Percentiles rank a stretch among this genome's conserved stretches.
These are phyloP conservation scores for Colletotrichum sp. DNA, from an alignment of 2,329 filamentous ascomycete species.

Conservation along the genomic window DNA sequence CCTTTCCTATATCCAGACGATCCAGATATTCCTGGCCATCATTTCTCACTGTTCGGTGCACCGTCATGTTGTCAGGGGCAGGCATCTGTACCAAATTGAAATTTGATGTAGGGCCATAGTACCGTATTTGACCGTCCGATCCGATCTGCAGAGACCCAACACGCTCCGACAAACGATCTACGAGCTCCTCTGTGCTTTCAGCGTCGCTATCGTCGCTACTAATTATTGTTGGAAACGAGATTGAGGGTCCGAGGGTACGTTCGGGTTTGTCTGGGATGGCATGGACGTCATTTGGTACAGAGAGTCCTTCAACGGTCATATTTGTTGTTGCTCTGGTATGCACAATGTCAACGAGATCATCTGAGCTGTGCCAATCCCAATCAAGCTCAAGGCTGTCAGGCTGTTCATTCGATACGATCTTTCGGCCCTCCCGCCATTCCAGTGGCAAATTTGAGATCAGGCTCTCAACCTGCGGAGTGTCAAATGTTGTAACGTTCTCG, in stretches of 20 bases:
- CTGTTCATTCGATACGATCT: neutral
- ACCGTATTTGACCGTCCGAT: conserved; percentile 23
- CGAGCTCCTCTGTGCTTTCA: conserved; percentile 16
- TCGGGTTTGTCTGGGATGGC: neutral
- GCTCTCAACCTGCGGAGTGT: neutral
- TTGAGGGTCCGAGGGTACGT: neutral
- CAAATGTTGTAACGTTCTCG: neutral
- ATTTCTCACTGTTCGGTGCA: conserved; percentile 28
- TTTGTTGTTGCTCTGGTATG: neutral
- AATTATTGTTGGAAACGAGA: neutral
- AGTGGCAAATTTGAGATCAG: neutral
- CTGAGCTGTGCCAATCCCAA: neutral
- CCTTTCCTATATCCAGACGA: conserved; percentile 23
- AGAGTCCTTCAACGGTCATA: neutral
- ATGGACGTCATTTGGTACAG: neutral
- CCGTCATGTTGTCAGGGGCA: conserved; percentile 25
- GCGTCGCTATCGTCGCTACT: neutral
- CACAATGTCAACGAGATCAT: neutral
- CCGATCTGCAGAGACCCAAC: conserved; percentile 18
- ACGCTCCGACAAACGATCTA: conserved; percentile 10
- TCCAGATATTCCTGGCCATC: conserved; percentile 26
- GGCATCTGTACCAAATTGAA: conserved; percentile 11
- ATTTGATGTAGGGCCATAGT: conserved; percentile 26
- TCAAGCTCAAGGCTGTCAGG: neutral
- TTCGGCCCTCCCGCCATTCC: neutral